Evolutionary conservation across 192 early-diverging fungal genomes (phyloP).

Genomic region (Irineochytrium annulatum): DNA sequence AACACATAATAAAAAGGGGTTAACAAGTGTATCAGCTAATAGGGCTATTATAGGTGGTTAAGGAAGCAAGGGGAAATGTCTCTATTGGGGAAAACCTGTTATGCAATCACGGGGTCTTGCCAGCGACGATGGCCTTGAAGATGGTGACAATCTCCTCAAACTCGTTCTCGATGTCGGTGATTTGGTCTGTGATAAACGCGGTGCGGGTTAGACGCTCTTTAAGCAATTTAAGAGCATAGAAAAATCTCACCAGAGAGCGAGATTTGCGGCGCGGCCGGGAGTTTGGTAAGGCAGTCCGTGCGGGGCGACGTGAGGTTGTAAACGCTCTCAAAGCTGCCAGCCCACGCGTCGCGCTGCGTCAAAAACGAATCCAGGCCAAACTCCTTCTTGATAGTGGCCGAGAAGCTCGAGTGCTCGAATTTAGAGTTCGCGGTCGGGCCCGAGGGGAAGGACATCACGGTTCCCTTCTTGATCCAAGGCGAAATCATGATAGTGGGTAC

Average conservation of each 20-base stretch:
- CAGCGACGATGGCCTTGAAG: neutral
- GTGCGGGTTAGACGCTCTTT: too few relatives aligned
- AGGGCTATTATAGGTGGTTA: too few relatives aligned
- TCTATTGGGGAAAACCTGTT: too few relatives aligned
- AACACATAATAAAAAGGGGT: too few relatives aligned
- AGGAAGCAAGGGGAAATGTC: too few relatives aligned
- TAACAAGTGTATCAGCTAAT: too few relatives aligned
- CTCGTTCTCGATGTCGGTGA: neutral
- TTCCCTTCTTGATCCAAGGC: constrained; percentile 39
- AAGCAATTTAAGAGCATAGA: too few relatives aligned
- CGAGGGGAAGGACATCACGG: constrained; percentile 11
- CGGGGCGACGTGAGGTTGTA: constrained; percentile 10
- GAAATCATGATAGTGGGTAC: constrained; percentile 48
- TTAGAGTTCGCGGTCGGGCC: constrained; percentile 28
- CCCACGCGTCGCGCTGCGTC: constrained; percentile 22
- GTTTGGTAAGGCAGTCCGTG: constrained; percentile 11
- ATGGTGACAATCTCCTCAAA: neutral
- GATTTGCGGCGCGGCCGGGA: constrained; percentile 16
- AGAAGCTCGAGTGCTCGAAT: constrained; percentile 47
- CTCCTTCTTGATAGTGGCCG: constrained; percentile 40
- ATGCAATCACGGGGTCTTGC: neutral
- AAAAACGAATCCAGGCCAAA: constrained; percentile 9
- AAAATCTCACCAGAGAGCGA: neutral
- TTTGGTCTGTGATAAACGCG: too few relatives aligned
- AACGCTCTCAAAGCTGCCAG: constrained; percentile 21